Evolutionary conservation across 2,329 filamentous ascomycete species (phyloP).

Genomic region (Seiridium unicorne): DNA sequence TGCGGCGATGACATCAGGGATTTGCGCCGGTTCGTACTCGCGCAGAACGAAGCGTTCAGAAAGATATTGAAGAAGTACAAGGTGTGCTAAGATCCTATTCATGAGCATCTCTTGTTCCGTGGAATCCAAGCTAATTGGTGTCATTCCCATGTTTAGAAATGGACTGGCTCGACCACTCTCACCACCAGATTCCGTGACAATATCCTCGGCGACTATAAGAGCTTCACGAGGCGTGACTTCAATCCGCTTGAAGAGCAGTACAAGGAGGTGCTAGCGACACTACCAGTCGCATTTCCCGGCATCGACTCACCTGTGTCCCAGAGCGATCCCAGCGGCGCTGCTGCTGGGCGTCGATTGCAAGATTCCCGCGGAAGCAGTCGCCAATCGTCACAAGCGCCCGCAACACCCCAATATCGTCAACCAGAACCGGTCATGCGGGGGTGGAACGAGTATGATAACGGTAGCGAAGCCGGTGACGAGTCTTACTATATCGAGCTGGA

Average conservation of each 20-base stretch:
- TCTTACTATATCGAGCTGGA: conserved; percentile 74
- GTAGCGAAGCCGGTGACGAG: conserved; percentile 64
- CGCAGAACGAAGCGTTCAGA: conserved; percentile 73
- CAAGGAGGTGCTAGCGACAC: conserved; percentile 44
- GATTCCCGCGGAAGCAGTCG: conserved; percentile 3
- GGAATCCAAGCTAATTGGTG: background rate
- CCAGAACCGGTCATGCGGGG: conserved; percentile 42
- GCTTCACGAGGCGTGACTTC: conserved; percentile 70
- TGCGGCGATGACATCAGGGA: conserved; percentile 71
- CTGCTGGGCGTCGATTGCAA: conserved; percentile 11
- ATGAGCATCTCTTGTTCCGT: too few relatives aligned
- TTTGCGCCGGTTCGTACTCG: conserved; percentile 69
- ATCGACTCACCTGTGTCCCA: conserved; percentile 25
- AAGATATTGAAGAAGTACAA: conserved; percentile 86
- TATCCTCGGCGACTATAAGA: conserved; percentile 64
- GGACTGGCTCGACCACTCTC: conserved; percentile 71
- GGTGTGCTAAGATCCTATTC: conserved; percentile 29
- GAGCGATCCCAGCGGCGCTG: conserved; percentile 14
- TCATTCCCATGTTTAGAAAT: conserved; percentile 54
- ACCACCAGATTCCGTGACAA: conserved; percentile 65
- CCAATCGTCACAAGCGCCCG: conserved; percentile 14
- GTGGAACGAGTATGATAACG: conserved; percentile 87
- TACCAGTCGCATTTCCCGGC: conserved; percentile 44
- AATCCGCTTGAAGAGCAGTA: conserved; percentile 47
- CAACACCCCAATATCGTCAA: conserved; percentile 16